phyloP scores from a whole-genome alignment of 1,284 basidiomycete genomes.

The Hemileia vastatrix region DNA sequence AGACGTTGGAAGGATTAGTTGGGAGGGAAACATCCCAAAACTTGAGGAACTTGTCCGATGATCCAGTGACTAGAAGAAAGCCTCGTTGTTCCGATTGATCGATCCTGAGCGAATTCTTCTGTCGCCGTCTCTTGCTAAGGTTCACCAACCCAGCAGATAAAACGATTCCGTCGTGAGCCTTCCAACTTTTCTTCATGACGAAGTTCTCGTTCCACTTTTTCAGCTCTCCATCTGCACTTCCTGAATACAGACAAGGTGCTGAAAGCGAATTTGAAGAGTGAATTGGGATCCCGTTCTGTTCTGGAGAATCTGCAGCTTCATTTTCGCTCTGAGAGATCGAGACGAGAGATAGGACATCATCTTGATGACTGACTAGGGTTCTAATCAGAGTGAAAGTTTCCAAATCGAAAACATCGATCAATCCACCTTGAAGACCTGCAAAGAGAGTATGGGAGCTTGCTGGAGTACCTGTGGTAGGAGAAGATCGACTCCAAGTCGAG shows the following conservation, averaged over 20 bases:
- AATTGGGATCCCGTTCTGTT: conserved; percentile 22
- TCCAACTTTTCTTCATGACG: conserved; percentile 8
- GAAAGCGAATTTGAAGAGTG: background rate
- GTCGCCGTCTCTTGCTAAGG: background rate
- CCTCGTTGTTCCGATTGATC: background rate
- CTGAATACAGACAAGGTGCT: background rate
- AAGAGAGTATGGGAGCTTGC: conserved; percentile 29
- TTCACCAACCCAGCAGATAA: conserved; percentile 17
- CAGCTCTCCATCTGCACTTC: background rate
- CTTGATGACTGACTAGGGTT: conserved; percentile 31
- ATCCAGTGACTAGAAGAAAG: background rate
- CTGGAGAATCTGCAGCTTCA: background rate
- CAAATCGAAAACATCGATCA: conserved; percentile 39
- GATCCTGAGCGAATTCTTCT: background rate
- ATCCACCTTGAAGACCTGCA: conserved; percentile 35
- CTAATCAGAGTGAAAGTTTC: conserved; percentile 34
- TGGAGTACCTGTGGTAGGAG: background rate
- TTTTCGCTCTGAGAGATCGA: background rate
- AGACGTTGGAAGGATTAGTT: too few relatives aligned
- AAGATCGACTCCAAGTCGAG: conserved; percentile 29
- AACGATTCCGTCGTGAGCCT: conserved; percentile 34
- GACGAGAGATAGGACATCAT: conserved; percentile 37
- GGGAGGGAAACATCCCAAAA: too few relatives aligned
- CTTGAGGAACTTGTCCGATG: too few relatives aligned
- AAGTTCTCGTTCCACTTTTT: background rate